Conservation (phyloP, 352 stramenopile genomes). For the Globisporangium iwayamae region DNA sequence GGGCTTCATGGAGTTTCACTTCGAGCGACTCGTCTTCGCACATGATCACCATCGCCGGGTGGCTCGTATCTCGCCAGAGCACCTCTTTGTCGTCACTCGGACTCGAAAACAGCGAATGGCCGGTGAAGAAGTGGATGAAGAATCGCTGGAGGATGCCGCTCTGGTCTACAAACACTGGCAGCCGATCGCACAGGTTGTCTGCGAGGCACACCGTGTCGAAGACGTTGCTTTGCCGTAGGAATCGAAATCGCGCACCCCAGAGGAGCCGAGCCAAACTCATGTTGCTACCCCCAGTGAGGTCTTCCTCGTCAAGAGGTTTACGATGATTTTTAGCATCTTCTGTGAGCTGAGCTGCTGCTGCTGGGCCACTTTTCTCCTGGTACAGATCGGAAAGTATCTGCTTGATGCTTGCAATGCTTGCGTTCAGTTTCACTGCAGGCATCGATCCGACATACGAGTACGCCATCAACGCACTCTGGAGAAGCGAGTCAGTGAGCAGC, state of each 20-base stretch:
- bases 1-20: constrained; percentile 27
- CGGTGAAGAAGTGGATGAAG: constrained; percentile 49
- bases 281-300: not conserved
- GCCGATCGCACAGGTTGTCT: constrained; percentile 30
- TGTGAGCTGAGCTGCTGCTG: not conserved
- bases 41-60: constrained; percentile 28
- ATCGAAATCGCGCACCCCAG: constrained; percentile 37
- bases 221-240: constrained; percentile 19
- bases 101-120: constrained; percentile 28
- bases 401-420: constrained; percentile 3
- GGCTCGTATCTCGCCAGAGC: constrained; percentile 7
- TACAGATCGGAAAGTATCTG: not conserved
- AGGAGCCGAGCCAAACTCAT: constrained; percentile 15
- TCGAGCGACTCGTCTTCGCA: constrained; percentile 27
- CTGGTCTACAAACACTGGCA: constrained; percentile 43
- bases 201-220: constrained; percentile 20
- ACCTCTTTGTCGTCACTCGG: constrained; percentile 20
- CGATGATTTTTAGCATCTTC: not conserved
- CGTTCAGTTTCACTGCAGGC: not conserved
- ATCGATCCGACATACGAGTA: constrained; percentile 18
- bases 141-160: constrained; percentile 40
- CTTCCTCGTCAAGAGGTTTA: not conserved
- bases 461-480: constrained; percentile 2
- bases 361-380: not conserved
- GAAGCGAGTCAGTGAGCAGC: constrained; percentile 7